Evolutionary conservation across 306 rosid species (phyloP), one percentile per base, ranked within the genome.

Genomic region (Pueraria montana): DNA sequence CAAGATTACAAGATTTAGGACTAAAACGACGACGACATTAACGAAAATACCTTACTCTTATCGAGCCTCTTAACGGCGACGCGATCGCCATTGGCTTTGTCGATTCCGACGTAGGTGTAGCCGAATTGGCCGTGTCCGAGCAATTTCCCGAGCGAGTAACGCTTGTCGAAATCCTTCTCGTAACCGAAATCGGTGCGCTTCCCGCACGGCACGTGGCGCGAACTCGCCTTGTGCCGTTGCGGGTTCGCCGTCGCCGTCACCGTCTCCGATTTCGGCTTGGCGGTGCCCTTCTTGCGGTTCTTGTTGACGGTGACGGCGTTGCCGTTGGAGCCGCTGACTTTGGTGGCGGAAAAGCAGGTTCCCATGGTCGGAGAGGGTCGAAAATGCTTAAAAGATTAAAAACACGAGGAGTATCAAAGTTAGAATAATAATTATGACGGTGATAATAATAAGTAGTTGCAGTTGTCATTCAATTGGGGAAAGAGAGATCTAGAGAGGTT

Each of bases 101-200:
- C 91, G 16, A 80, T 78, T n/a, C 91, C 97, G 6, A 89, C 96
- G 69, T 84, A 93, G 16, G 97, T 93, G 67, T 93, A 93, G 13
- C 97, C 97, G 80, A 93, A 93, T 77, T 93, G 97, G 7, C 97
- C 97, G 16, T 93, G 95, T 6, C 97, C 97, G 11, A 93, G 84
- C 89, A 93, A 78, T 79, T 91, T 93, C 43, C 97, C 97, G 17
- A 93, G 87, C 79, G 89, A 72, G 84, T 88, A 93, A 0, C 95
- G 76, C 32, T 10, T 6, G 18, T 73, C 87, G 77, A 93, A 93
- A 76, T 93, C 87, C 77, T 93, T 93, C 8, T 83, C 64, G 65
- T 93, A 93, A 50, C 97, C 97, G 38, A 93, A 93, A 84, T 93
- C 96, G 30, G 96, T 89, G 61, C 94, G 91, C 84, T 80, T 90